These are phyloP conservation scores for Suhomyces pyralidae DNA, from an alignment of 805 yeast species.

Conservation along the genomic window DNA sequence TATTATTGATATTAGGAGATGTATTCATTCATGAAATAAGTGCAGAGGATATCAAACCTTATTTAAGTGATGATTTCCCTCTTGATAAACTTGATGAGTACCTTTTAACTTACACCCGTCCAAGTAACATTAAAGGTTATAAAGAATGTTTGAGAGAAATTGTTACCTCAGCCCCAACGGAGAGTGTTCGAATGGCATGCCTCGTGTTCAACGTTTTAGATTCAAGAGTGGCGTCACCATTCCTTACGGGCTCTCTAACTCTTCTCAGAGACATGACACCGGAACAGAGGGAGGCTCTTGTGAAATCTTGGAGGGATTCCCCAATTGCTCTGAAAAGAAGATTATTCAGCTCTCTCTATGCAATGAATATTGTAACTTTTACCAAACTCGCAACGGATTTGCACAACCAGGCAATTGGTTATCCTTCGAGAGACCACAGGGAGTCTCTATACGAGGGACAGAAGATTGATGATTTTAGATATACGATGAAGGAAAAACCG, in stretches of 20 bases:
- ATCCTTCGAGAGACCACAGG: constrained; percentile 33
- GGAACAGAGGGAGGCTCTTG: constrained; percentile 28
- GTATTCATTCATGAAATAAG: constrained; percentile 32
- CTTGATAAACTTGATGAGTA: constrained; percentile 29
- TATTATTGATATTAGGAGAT: constrained; percentile 28
- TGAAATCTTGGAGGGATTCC: constrained; percentile 42
- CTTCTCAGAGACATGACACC: constrained; percentile 34
- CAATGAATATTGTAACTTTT: constrained; percentile 25
- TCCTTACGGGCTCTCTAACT: constrained; percentile 33
- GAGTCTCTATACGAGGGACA: constrained; percentile 26
- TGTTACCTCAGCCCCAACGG: constrained; percentile 12
- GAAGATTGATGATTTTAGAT: constrained; percentile 22
- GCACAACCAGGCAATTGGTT: constrained; percentile 36
- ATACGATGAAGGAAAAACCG: constrained; percentile 32
- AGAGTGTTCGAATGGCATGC: constrained; percentile 24
- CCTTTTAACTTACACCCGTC: constrained; percentile 19
- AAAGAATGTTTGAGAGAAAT: constrained; percentile 13
- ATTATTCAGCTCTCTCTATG: constrained; percentile 27
- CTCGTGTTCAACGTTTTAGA: constrained; percentile 24
- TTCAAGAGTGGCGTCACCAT: constrained; percentile 30
- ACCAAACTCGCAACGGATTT: constrained; percentile 27
- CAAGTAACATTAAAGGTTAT: constrained; percentile 30
- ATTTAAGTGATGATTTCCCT: constrained; percentile 24
- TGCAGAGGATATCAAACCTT: constrained; percentile 24
- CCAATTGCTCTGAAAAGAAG: constrained; percentile 33